phyloP scores from a whole-genome alignment of 108 stramenopile species.

The Bacterosira constricta region DNA sequence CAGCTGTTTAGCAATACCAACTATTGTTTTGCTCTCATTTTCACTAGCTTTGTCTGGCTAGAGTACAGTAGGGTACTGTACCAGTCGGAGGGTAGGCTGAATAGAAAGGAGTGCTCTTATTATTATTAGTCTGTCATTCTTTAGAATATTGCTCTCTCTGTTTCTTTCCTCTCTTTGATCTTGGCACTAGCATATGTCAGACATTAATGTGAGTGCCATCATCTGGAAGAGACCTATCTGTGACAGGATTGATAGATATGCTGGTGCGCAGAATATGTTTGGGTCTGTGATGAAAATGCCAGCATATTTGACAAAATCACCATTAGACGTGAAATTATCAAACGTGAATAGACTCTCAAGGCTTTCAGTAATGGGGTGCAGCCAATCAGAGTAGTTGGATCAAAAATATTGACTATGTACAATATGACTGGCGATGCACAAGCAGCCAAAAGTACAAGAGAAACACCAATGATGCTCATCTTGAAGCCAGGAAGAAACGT shows the following conservation, averaged over 20 bases:
- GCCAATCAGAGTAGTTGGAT: no score
- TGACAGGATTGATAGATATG: conserved; percentile 36
- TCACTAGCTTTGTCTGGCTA: no score
- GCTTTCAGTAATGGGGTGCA: neutral
- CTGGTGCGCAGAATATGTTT: conserved; percentile 12
- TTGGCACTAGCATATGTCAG: no score
- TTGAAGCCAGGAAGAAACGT: conserved; percentile 53
- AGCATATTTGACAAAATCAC: no score
- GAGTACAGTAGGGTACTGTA: no score
- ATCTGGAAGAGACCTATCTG: conserved; percentile 53
- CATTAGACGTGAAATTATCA: neutral
- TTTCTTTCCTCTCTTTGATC: no score
- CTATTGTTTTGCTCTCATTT: no score
- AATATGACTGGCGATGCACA: conserved; percentile 44
- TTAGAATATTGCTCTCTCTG: no score
- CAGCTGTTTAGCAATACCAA: no score
- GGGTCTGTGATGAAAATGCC: conserved; percentile 1
- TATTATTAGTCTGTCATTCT: no score
- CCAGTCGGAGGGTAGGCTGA: no score
- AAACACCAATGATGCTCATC: conserved; percentile 37
- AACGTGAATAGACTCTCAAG: neutral
- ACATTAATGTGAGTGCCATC: conserved; percentile 29
- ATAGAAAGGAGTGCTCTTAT: no score
- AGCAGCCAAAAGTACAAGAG: conserved; percentile 31
- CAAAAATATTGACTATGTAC: neutral